phyloP scores from a whole-genome alignment of 257 asterid genomes.

The Salvia rosmarinus region DNA sequence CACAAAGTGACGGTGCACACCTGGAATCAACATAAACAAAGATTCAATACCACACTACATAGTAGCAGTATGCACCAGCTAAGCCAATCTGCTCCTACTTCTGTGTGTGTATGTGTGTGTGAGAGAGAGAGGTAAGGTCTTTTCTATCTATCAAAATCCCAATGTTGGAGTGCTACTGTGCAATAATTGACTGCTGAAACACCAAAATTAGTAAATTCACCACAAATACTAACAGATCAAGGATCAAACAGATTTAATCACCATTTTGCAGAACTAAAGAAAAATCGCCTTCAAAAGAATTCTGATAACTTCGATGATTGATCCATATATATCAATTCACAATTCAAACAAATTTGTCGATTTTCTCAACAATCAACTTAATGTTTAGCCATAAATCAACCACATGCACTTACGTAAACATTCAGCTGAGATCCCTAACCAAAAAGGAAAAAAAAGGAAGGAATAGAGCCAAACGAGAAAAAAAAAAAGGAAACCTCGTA shows the following conservation, averaged over 20 bases:
- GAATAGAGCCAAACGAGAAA: neutral
- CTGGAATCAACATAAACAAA: constrained; percentile 48
- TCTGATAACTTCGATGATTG: neutral
- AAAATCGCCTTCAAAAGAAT: neutral
- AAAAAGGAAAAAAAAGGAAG: neutral
- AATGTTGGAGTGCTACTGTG: neutral
- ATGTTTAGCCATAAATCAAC: neutral
- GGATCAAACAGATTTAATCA: neutral
- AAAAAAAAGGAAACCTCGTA: constrained; percentile 51
- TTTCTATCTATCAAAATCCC: neutral
- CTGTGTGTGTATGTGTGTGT: neutral
- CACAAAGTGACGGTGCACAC: constrained; percentile 76
- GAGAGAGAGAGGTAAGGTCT: neutral
- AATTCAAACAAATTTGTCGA: neutral
- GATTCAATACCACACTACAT: neutral
- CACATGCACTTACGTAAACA: constrained; percentile 28
- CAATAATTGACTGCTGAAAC: neutral
- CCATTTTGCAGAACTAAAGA: neutral
- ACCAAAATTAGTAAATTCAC: neutral
- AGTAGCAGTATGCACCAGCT: neutral
- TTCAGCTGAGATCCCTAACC: neutral
- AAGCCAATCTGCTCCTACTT: neutral
- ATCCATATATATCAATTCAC: neutral
- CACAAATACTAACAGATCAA: neutral
- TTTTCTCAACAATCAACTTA: neutral